These are phyloP conservation scores for Yarrowia divulgata DNA, from an alignment of 805 yeast species.

Conservation along the genomic window DNA sequence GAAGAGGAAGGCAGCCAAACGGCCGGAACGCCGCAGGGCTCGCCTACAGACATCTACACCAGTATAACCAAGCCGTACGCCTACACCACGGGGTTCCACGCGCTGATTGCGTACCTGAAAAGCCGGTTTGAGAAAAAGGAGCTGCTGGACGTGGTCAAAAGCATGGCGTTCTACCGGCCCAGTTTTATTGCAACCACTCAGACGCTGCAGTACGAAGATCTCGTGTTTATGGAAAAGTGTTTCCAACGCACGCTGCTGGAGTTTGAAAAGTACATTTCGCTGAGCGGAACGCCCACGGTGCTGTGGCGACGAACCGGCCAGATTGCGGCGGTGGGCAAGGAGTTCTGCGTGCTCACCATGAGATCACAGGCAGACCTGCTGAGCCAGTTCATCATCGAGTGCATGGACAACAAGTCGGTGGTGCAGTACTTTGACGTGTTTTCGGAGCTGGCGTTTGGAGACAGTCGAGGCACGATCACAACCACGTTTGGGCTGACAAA, in stretches of 20 bases:
- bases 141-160: slow-evolving; percentile 52
- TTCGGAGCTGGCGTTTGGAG: slow-evolving; percentile 74
- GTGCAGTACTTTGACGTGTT: slow-evolving; percentile 75
- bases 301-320: slow-evolving; percentile 90
- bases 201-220: slow-evolving; percentile 72
- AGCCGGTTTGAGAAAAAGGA: slow-evolving; percentile 56
- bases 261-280: slow-evolving; percentile 57
- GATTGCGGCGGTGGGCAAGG: slow-evolving; percentile 78
- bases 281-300: slow-evolving; percentile 78
- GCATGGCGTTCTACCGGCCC: slow-evolving; percentile 63
- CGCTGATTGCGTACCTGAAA: slow-evolving; percentile 62
- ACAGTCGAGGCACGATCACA: slow-evolving; percentile 53
- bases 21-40: slow-evolving; percentile 42
- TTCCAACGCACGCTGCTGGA: slow-evolving; percentile 66
- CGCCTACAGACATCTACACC: slow-evolving; percentile 62
- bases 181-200: slow-evolving; percentile 80
- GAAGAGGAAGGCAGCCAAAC: slow-evolving; percentile 33
- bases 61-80: slow-evolving; percentile 67
- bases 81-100: slow-evolving; percentile 69
- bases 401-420: slow-evolving; percentile 81
- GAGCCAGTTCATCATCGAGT: slow-evolving; percentile 74
- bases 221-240: slow-evolving; percentile 66
- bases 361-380: slow-evolving; percentile 64
- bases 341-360: slow-evolving; percentile 73
- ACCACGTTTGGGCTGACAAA: slow-evolving; percentile 53